Base-by-base conservation (phyloP, 768 basidiomycete genomes). In the Suillus ampliporus region DNA sequence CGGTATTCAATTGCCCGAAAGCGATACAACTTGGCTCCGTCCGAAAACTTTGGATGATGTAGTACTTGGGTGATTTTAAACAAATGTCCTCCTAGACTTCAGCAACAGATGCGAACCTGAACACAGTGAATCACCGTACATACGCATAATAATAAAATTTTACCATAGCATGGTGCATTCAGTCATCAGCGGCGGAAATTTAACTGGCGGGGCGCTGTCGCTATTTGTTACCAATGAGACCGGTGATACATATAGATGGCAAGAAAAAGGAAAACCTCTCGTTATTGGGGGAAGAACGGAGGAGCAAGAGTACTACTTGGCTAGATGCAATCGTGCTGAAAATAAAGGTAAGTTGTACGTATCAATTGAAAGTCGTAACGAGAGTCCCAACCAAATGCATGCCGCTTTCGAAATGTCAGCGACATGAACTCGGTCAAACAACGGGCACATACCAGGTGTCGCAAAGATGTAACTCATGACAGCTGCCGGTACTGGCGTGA, bases 361-460 rank as follows among this genome's bases (percentile, higher is more conserved):
- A 26, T 10, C 11, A 26, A 40, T 8, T 5, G 23, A 3, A 38
- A 40, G 17, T 40, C 23, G 1, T 19, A 19, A 26, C 23, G 26
- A 40, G 37, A 19, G 11, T 56, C 37, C 54, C 37, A 14, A 56
- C 54, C 54, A 56, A 17, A 56, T 19, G 54, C 54, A 56, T 13
- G 10, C 37, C 37, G 37, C 54, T 56, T 26, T 23, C 3, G 5
- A 19, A 21, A 26, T 23, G 37, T 56, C 37, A 56, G 54, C 23
- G 23, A 26, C 23, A 26, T 26, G 7, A 19, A 37, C 17, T 17
- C 10, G 19, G 1, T 1, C 9, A 38, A 38, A 28, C 1, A 5
- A 56, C 10, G 37, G 5, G 17, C 17, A 56, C 54, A 40, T 56
- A 56, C 54, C 17, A 28, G 54, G 54, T 21, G 13, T 40, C 19